These are phyloP conservation scores for Leccinum subgranulosum DNA, from an alignment of 768 basidiomycete genomes.

Conservation along the genomic window DNA sequence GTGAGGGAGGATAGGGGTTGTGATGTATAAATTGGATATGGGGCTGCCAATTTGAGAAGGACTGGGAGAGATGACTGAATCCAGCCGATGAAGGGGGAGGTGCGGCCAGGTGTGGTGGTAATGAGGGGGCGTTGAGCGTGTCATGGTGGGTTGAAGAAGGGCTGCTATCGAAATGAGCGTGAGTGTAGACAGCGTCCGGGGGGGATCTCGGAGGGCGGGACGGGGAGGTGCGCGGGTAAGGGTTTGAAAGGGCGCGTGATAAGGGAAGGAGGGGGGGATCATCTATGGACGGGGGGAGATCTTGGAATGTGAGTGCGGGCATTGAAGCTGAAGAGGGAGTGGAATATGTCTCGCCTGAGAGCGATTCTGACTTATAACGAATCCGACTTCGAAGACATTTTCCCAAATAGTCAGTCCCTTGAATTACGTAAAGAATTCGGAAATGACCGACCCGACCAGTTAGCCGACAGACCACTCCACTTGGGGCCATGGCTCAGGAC, in stretches of 20 bases:
- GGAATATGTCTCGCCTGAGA: constrained; percentile 34
- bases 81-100: constrained; percentile 19
- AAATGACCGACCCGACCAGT: constrained; percentile 10
- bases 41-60: constrained; percentile 29
- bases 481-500: constrained; percentile 22
- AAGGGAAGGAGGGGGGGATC: not conserved
- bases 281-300: constrained; percentile 2
- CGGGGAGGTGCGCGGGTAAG: constrained; percentile 21
- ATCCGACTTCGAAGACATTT: constrained; percentile 24
- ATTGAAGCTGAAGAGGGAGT: constrained; percentile 24
- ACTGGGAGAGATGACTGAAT: constrained; percentile 27
- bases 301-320: constrained; percentile 29
- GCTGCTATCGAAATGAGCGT: constrained; percentile 26
- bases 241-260: constrained; percentile 10
- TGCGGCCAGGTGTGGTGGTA: constrained; percentile 9
- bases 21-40: constrained; percentile 35
- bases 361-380: constrained; percentile 30
- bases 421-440: constrained; percentile 25
- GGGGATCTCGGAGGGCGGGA: constrained; percentile 17
- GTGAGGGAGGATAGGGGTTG: constrained; percentile 44
- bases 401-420: constrained; percentile 25
- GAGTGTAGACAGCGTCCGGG: constrained; percentile 15
- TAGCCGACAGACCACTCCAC: not conserved
- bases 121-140: constrained; percentile 11
- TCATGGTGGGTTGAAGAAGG: constrained; percentile 12